Percentiles rank a stretch among this genome's conserved stretches.
Evolutionary conservation across 768 basidiomycete species (phyloP).

Genomic region (Nevesoporus exiguus): DNA sequence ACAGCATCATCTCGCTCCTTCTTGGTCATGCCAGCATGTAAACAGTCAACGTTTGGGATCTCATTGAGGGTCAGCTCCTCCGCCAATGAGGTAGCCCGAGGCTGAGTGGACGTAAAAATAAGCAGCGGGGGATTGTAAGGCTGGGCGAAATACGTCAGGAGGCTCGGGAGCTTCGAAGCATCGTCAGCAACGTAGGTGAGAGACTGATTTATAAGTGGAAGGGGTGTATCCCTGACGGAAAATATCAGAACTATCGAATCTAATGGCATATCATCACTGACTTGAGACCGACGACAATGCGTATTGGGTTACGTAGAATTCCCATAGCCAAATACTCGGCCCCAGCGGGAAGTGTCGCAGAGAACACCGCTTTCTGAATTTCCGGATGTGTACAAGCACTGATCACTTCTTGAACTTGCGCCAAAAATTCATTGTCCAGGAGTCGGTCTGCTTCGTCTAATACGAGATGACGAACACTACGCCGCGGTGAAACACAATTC

Average conservation of each 20-base stretch:
- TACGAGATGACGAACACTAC: conserved; percentile 79
- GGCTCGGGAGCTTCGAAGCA: conserved; percentile 87
- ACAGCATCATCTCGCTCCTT: conserved; percentile 87
- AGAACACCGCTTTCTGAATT: conserved; percentile 87
- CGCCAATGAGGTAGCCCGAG: conserved; percentile 74
- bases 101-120: conserved; percentile 88
- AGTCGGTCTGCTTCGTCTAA: conserved; percentile 92
- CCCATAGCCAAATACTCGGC: conserved; percentile 85
- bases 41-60: conserved; percentile 77
- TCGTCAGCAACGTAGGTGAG: conserved; percentile 93
- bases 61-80: conserved; percentile 80
- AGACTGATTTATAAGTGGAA: conserved; percentile 84
- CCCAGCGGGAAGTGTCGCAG: conserved; percentile 88
- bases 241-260: conserved; percentile 11
- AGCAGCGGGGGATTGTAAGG: conserved; percentile 90
- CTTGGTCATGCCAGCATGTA: conserved; percentile 87
- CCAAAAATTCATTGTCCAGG: conserved; percentile 82
- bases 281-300: conserved; percentile 97
- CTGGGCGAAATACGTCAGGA: conserved; percentile 73
- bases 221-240: conserved; percentile 80
- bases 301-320: conserved; percentile 81
- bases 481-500: conserved; percentile 3
- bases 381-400: conserved; percentile 65
- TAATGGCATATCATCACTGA: conserved; percentile 36
- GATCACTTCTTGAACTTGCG: conserved; percentile 86